phyloP scores from a whole-genome alignment of 495 filamentous ascomycete species.

The Penicillium ucsense region DNA sequence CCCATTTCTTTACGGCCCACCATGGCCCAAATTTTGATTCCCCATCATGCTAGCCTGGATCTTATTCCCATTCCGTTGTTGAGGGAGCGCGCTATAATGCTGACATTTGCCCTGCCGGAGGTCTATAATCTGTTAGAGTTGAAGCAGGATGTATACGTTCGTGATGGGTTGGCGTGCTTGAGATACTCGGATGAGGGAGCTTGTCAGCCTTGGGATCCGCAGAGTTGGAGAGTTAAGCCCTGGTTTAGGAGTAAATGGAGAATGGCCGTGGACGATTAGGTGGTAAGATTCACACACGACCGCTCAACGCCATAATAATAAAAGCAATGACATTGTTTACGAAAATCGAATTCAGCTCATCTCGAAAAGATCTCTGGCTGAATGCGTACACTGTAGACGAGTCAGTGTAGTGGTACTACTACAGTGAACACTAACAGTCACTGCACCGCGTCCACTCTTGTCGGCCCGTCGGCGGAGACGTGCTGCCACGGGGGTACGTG shows the following conservation, averaged over 20 bases:
- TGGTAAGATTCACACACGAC: too few relatives aligned
- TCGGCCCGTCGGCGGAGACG: too few relatives aligned
- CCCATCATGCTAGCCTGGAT: constrained; percentile 35
- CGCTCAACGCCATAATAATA: too few relatives aligned
- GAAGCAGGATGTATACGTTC: not conserved
- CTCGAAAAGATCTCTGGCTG: too few relatives aligned
- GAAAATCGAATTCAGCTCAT: too few relatives aligned
- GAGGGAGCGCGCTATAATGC: constrained; percentile 24
- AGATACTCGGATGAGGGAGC: constrained; percentile 4
- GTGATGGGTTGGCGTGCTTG: not conserved
- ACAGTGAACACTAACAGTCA: too few relatives aligned
- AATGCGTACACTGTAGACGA: too few relatives aligned
- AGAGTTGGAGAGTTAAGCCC: constrained; percentile 28
- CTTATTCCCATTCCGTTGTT: constrained; percentile 33
- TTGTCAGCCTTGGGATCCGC: constrained; percentile 30
- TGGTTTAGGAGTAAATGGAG: constrained; percentile 22
- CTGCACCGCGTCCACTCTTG: too few relatives aligned
- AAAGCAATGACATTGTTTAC: too few relatives aligned
- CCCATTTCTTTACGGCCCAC: constrained; percentile 34
- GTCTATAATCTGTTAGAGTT: not conserved
- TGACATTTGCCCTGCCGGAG: not conserved
- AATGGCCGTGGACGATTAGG: not conserved
- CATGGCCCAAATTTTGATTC: constrained; percentile 34
- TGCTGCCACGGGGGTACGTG: too few relatives aligned
- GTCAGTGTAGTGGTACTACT: too few relatives aligned